Evolutionary conservation across 2,329 filamentous ascomycete species (phyloP), one percentile per base, ranked within the genome.

Genomic region (Lecanoromycetidae sp.): DNA sequence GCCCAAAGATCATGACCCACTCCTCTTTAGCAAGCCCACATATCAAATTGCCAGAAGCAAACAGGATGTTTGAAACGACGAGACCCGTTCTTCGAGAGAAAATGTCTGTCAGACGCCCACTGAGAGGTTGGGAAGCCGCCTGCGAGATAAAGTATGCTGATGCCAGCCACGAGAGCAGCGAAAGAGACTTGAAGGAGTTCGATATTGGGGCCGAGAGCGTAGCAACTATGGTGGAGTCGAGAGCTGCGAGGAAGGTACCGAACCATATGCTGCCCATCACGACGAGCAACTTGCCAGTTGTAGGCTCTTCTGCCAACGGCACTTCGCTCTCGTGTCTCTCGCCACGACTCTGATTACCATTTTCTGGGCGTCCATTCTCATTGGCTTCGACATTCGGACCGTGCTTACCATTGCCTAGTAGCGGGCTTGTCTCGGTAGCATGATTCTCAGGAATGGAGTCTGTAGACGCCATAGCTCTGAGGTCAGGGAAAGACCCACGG

Each of bases 111-210:
- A 94, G 64, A 4, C 87, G 79, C 5, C 88, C 88, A 7, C 83
- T 87, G 17, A 94, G 73, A 10, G 87, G 87, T 62, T 94, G 87
- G 57, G 79, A 85, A 0, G 86, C 86, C 2, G 87, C 84, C 62
- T 90, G 94, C 55, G 87, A 82, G 57, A 94, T 87, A 23, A 94
- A 74, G 61, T 94, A 94, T 17, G 85, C 82, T 0, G 85, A 84
- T 0, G 86, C 87, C 6, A 94, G 78, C 87, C 87, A 94, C 1
- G 86, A 88, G 36, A 94, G 72, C 3, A 91, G 71, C 17, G 80
- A 82, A 23, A 94, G 76, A 1, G 85, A 93, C 49, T 80, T 72
- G 65, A 94, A 94, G 35, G 82, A 82, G 60, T 79, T 84, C 20
- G 84, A 84, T 53, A 95, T 94, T 6, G 87, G 85, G 0, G 77